Evolutionary conservation across 1,139 yeast genomes (phyloP).

Genomic region (Blastobotrys petasosporus): DNA sequence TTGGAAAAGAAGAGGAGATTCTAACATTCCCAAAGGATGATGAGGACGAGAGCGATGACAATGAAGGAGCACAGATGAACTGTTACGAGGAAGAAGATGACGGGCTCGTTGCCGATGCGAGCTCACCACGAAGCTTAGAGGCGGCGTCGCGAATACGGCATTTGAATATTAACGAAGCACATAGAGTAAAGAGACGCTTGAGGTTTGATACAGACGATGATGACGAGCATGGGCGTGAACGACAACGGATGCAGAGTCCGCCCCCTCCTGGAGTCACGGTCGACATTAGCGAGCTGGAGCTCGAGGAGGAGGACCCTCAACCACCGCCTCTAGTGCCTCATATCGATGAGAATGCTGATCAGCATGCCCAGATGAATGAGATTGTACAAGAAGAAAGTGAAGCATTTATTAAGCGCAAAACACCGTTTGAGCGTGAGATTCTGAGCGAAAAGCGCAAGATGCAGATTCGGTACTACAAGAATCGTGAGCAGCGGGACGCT

Average conservation of each 20-base stretch:
- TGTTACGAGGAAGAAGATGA: not conserved
- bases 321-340: too few relatives aligned
- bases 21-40: too few relatives aligned
- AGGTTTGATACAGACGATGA: too few relatives aligned
- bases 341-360: not conserved
- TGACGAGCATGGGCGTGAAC: too few relatives aligned
- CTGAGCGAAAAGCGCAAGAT: conserved; percentile 3
- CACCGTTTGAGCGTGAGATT: conserved; percentile 7
- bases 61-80: not conserved
- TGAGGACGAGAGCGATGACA: not conserved
- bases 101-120: not conserved
- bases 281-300: too few relatives aligned
- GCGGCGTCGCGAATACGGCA: not conserved
- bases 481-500: conserved; percentile 14
- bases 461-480: conserved; percentile 15
- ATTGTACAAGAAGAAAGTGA: conserved; percentile 11
- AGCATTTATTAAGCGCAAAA: conserved; percentile 11
- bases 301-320: too few relatives aligned
- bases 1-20: too few relatives aligned
- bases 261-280: too few relatives aligned
- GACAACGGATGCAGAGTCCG: too few relatives aligned
- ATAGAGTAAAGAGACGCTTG: too few relatives aligned
- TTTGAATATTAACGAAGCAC: too few relatives aligned
- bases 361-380: conserved; percentile 5
- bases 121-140: not conserved